These are phyloP conservation scores for Syzygium malaccense DNA, from an alignment of 441 rosid species.

Conservation along the genomic window DNA sequence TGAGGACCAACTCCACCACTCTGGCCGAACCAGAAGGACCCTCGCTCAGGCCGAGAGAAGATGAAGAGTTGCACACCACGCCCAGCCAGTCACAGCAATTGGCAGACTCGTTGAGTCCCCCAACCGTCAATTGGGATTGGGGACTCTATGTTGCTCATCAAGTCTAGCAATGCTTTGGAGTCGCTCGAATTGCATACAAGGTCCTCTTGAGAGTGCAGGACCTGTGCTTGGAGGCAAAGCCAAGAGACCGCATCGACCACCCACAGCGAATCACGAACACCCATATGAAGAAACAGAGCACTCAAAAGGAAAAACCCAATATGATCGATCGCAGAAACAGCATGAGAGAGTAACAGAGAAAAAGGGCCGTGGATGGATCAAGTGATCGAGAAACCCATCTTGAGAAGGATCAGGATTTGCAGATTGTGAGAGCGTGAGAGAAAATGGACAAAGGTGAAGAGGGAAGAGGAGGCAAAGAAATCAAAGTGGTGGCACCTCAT, in stretches of 20 bases:
- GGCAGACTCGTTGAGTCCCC: conserved; percentile 19
- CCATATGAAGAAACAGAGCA: conserved; percentile 25
- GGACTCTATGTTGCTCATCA: conserved; percentile 28
- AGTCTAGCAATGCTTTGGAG: conserved; percentile 36
- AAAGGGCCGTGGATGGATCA: background rate
- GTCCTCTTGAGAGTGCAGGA: conserved; percentile 22
- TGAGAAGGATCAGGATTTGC: background rate
- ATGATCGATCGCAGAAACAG: background rate
- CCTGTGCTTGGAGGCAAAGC: conserved; percentile 18
- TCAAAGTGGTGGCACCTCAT: background rate
- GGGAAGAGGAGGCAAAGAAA: background rate
- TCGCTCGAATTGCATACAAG: conserved; percentile 42
- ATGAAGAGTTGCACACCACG: conserved; percentile 38
- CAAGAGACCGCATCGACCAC: conserved; percentile 17
- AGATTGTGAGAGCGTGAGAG: background rate
- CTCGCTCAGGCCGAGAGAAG: conserved; percentile 22
- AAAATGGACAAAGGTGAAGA: background rate
- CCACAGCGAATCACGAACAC: conserved; percentile 17
- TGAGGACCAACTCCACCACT: conserved; percentile 42
- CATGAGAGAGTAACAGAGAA: background rate
- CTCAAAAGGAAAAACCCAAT: background rate
- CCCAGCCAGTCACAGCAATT: conserved; percentile 74
- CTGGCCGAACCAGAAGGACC: conserved; percentile 16
- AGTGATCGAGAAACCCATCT: background rate
- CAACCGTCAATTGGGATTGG: conserved; percentile 37